phyloP scores from a whole-genome alignment of 176 grass and related monocot genomes.

The Ensete glaucum region DNA sequence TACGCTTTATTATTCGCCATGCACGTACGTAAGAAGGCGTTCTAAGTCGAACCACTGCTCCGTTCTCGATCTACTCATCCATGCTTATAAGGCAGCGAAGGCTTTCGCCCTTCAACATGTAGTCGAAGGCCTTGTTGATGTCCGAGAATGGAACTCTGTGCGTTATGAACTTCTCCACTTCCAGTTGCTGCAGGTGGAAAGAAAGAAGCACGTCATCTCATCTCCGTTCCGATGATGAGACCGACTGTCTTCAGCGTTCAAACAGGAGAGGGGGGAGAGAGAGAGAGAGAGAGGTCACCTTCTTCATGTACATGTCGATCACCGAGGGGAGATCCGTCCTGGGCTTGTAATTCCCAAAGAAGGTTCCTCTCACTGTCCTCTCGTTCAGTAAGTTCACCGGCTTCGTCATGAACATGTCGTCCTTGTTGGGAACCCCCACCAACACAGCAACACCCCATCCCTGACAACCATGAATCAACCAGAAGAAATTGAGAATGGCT shows the following conservation, averaged over 20 bases:
- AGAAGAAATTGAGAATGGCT: not conserved
- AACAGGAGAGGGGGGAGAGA: not conserved
- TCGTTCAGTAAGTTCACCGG: slow-evolving; percentile 10
- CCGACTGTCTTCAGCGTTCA: too few species aligned
- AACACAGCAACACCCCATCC: slow-evolving; percentile 21
- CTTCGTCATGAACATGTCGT: slow-evolving; percentile 7
- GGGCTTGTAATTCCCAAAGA: slow-evolving; percentile 16
- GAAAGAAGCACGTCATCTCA: too few species aligned
- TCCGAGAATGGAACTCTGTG: slow-evolving; percentile 5
- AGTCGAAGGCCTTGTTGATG: slow-evolving; percentile 5
- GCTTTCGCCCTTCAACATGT: not conserved
- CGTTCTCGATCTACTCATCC: not conserved
- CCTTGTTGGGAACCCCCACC: slow-evolving; percentile 10
- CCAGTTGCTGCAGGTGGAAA: slow-evolving; percentile 1
- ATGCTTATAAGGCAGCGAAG: not conserved
- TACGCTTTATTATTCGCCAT: too few species aligned
- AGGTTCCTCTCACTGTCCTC: slow-evolving; percentile 19
- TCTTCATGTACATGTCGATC: slow-evolving; percentile 19
- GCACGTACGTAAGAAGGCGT: too few species aligned
- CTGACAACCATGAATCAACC: not conserved
- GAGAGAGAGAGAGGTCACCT: not conserved
- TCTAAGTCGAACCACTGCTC: too few species aligned
- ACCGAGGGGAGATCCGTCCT: slow-evolving; percentile 10
- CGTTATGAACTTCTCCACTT: slow-evolving; percentile 8
- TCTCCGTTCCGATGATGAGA: not conserved